Evolutionary conservation across 257 asterid genomes (phyloP).

Genomic region (Cruciata laevipes): DNA sequence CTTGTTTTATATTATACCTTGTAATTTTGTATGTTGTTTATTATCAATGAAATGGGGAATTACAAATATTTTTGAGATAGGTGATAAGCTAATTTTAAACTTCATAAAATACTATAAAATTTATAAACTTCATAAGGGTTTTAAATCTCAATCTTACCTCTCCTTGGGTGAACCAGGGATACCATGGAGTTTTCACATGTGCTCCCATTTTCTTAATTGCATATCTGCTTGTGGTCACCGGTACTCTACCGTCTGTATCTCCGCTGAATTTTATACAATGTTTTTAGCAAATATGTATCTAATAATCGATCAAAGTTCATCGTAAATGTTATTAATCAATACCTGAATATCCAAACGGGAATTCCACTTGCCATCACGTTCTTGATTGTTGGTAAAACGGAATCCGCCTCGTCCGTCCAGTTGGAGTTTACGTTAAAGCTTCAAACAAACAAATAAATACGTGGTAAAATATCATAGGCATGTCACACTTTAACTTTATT

Average conservation of each 20-base stretch:
- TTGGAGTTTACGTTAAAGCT: conserved; percentile 2
- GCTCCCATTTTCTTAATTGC: conserved; percentile 24
- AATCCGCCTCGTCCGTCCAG: conserved; percentile 17
- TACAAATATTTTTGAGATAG: no score
- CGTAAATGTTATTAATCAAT: no score
- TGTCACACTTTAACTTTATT: no score
- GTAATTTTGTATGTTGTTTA: no score
- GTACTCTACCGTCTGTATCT: conserved; percentile 29
- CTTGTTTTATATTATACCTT: no score
- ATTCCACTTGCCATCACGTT: conserved; percentile 25
- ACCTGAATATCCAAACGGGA: conserved; percentile 26
- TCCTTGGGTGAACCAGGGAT: conserved; percentile 34
- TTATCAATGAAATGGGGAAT: no score
- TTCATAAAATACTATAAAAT: no score
- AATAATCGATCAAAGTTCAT: no score
- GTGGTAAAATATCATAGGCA: background rate
- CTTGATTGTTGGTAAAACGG: conserved; percentile 22
- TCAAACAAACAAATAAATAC: background rate
- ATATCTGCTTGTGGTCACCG: conserved; percentile 38
- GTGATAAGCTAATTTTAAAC: no score
- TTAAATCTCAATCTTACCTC: conserved; percentile 16
- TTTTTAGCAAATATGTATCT: no score
- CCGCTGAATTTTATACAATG: conserved; percentile 24
- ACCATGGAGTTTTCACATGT: conserved; percentile 29
- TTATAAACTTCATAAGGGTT: no score